Conservation (phyloP, 768 basidiomycete genomes). For the Trametopsis cervina region DNA sequence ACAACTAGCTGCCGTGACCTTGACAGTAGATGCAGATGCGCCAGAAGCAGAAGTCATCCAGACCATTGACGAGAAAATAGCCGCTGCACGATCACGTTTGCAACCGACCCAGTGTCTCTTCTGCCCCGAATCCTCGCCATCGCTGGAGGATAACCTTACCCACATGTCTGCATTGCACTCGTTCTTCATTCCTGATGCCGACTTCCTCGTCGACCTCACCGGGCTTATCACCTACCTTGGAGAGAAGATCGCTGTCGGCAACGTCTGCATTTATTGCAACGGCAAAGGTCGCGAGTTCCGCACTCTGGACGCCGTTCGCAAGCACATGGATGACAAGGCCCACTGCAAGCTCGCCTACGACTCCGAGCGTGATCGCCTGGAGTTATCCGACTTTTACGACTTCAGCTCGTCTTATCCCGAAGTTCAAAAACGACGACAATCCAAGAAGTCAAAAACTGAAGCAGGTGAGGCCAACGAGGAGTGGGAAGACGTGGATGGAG, state of each 20-base stretch:
- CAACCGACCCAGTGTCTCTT: constrained; percentile 77
- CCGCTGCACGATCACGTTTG: constrained; percentile 58
- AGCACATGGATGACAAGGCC: constrained; percentile 93
- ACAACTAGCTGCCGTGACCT: constrained; percentile 14
- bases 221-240: constrained; percentile 84
- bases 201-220: constrained; percentile 77
- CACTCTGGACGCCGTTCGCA: constrained; percentile 79
- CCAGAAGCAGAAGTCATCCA: constrained; percentile 41
- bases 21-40: constrained; percentile 30
- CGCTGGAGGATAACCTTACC: constrained; percentile 58
- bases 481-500: constrained; percentile 30
- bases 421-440: constrained; percentile 23
- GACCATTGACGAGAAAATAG: constrained; percentile 70
- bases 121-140: constrained; percentile 45
- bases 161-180: constrained; percentile 90
- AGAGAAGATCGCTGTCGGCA: constrained; percentile 90
- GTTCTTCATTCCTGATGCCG: constrained; percentile 93
- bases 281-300: constrained; percentile 76
- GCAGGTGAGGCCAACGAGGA: constrained; percentile 27
- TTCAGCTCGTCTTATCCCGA: constrained; percentile 76
- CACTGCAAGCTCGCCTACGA: constrained; percentile 98
- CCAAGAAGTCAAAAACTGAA: constrained; percentile 18
- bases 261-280: constrained; percentile 90
- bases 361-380: constrained; percentile 68
- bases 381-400: constrained; percentile 91